Evolutionary conservation across 805 yeast genomes (phyloP).

Genomic region (Debaryomyces hansenii): DNA sequence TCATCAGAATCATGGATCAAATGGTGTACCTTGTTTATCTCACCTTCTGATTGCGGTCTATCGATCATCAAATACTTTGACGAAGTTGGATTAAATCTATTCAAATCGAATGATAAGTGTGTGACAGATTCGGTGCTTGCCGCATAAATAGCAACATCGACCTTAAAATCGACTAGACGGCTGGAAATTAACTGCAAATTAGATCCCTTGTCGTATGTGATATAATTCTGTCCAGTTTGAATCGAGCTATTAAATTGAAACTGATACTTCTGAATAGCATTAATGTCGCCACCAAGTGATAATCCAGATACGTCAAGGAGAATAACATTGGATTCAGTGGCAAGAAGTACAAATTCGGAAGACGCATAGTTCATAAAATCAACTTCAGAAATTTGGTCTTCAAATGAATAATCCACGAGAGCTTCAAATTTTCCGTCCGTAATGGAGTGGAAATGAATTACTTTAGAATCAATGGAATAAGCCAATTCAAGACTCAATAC

Average conservation of each 20-base stretch:
- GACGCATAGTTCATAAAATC: neutral
- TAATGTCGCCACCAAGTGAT: neutral
- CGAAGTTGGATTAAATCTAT: neutral
- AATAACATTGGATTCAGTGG: neutral
- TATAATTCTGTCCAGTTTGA: neutral
- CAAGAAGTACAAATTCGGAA: neutral
- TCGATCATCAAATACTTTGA: constrained; percentile 25
- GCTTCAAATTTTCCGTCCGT: neutral
- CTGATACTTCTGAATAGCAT: neutral
- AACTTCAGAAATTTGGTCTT: neutral
- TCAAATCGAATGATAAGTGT: neutral
- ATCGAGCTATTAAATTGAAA: neutral
- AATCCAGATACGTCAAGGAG: neutral
- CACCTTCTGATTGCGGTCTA: constrained; percentile 27
- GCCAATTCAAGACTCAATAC: neutral
- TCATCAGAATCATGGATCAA: constrained; percentile 26
- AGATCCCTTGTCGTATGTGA: neutral
- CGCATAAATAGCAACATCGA: neutral
- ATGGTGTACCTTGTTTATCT: constrained; percentile 30
- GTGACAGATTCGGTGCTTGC: neutral
- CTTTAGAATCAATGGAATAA: neutral
- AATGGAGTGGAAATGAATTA: neutral
- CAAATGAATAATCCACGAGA: neutral
- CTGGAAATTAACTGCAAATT: neutral
- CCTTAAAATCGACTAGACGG: neutral